phyloP scores from a whole-genome alignment of 2,329 filamentous ascomycete genomes.

The Hymenoscyphus salicellus region DNA sequence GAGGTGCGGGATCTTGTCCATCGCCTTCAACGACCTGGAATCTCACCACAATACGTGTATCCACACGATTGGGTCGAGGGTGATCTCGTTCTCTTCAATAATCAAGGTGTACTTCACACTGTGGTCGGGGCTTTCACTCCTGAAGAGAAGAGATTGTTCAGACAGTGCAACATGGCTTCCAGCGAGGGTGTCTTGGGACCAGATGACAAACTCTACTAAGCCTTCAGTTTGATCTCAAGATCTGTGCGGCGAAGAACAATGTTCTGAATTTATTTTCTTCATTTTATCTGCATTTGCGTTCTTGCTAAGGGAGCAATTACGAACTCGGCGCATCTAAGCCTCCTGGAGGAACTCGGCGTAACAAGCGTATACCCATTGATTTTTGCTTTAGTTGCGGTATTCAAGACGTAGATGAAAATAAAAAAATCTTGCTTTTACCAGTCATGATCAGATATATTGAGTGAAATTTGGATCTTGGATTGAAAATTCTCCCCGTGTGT shows the following conservation, averaged over 20 bases:
- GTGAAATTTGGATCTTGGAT: not conserved
- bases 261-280: conserved; percentile 7
- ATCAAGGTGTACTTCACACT: conserved; percentile 70
- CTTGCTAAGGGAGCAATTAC: conserved; percentile 26
- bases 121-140: conserved; percentile 72
- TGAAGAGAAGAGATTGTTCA: conserved; percentile 71
- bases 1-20: conserved; percentile 69
- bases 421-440: not conserved
- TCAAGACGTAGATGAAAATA: not conserved
- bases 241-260: not conserved
- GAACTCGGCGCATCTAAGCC: conserved; percentile 39
- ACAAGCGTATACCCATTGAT: conserved; percentile 35
- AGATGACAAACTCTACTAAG: conserved; percentile 33
- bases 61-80: conserved; percentile 75
- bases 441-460: not conserved
- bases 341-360: conserved; percentile 37
- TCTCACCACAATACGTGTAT: conserved; percentile 66
- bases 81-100: conserved; percentile 75
- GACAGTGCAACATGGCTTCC: conserved; percentile 77
- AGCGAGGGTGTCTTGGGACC: conserved; percentile 44
- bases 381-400: conserved; percentile 28
- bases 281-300: not conserved
- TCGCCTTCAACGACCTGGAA: conserved; percentile 67
- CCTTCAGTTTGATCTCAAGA: not conserved
- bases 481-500: not conserved